Conservation (phyloP, 805 yeast species). For the Candida chauliodis region DNA sequence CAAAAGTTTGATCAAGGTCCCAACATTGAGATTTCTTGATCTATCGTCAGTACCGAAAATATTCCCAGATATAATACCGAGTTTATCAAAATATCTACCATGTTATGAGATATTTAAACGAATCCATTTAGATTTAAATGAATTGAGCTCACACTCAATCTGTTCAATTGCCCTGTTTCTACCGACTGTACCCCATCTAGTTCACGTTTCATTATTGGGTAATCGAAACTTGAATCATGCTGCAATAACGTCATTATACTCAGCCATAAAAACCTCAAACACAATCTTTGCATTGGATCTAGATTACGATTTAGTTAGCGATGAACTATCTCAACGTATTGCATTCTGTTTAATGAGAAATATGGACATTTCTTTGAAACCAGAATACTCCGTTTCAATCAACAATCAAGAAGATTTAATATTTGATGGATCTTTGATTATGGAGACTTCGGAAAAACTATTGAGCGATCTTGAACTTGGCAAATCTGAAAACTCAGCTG, state of each 20-base stretch:
- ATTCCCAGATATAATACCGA: constrained; percentile 49
- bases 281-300: constrained; percentile 50
- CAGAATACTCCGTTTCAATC: constrained; percentile 10
- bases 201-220: constrained; percentile 54
- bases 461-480: constrained; percentile 41
- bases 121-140: constrained; percentile 53
- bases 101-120: constrained; percentile 43
- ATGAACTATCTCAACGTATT: constrained; percentile 50
- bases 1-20: constrained; percentile 32
- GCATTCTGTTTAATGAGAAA: constrained; percentile 57
- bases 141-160: constrained; percentile 43
- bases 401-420: constrained; percentile 51
- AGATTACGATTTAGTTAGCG: constrained; percentile 51
- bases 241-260: constrained; percentile 48
- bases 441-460: constrained; percentile 69
- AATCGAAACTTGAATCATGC: constrained; percentile 42
- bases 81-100: constrained; percentile 44
- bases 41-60: constrained; percentile 50
- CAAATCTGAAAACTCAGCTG: constrained; percentile 32
- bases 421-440: constrained; percentile 71
- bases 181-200: constrained; percentile 44
- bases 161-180: constrained; percentile 47
- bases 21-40: constrained; percentile 47
- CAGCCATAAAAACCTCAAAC: constrained; percentile 44
- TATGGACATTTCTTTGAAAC: constrained; percentile 45